Evolutionary conservation across 176 grass and related monocot genomes (phyloP).

Genomic region (Raddia distichophylla): DNA sequence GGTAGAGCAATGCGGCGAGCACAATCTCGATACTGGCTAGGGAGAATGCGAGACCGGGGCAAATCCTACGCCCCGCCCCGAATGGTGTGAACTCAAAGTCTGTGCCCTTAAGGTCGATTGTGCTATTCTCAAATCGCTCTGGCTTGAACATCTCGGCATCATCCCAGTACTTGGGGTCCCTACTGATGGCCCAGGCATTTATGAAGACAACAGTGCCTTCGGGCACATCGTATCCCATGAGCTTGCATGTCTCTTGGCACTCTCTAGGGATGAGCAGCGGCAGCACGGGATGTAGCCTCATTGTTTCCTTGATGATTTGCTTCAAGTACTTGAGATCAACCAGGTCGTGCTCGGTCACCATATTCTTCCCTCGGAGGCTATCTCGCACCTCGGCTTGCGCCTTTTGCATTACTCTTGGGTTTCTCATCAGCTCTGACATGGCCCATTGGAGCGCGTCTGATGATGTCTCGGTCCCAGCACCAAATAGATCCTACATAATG

Average conservation of each 20-base stretch:
- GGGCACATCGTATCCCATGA: conserved; percentile 22
- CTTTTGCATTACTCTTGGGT: conserved; percentile 10
- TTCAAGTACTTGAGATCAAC: not conserved
- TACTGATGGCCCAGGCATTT: conserved; percentile 28
- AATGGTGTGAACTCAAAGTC: not conserved
- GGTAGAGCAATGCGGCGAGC: not conserved
- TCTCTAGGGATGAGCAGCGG: conserved; percentile 27
- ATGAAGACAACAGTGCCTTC: not conserved
- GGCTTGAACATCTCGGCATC: not conserved
- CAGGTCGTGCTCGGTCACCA: not conserved
- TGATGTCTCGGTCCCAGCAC: conserved; percentile 14
- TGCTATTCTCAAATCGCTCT: not conserved
- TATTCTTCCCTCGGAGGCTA: not conserved
- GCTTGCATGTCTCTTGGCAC: not conserved
- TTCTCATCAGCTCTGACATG: conserved; percentile 30
- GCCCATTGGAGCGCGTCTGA: conserved; percentile 18
- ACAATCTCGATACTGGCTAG: not conserved
- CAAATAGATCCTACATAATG: conserved; percentile 29
- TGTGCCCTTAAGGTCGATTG: not conserved
- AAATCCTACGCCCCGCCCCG: not conserved
- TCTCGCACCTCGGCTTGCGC: conserved; percentile 6
- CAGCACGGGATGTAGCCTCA: conserved; percentile 3
- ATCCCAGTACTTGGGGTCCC: conserved; percentile 27
- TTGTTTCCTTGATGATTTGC: conserved; percentile 34
- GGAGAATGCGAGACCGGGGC: not conserved